These are phyloP conservation scores for Pyrrhoderma noxium DNA, from an alignment of 1,284 basidiomycete species.

Conservation along the genomic window DNA sequence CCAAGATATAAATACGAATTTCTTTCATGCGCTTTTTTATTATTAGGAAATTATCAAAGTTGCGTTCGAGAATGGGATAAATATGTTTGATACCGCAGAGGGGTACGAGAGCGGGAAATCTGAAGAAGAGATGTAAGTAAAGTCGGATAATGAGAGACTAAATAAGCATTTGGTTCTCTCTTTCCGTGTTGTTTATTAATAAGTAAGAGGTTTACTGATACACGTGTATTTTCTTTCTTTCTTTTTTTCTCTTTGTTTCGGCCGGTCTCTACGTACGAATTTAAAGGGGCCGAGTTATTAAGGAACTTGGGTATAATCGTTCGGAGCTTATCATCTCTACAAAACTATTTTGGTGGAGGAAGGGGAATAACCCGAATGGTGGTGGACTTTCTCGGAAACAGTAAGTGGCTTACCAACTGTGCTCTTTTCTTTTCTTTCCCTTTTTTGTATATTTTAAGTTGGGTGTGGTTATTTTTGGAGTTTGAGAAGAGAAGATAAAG, in stretches of 20 bases:
- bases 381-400: constrained; percentile 15
- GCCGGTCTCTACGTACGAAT: not conserved
- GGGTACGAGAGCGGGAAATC: constrained; percentile 49
- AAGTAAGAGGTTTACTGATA: constrained; percentile 27
- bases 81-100: constrained; percentile 24
- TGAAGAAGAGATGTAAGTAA: constrained; percentile 54
- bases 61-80: constrained; percentile 21
- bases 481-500: too few relatives aligned
- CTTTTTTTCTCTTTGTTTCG: not conserved
- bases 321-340: constrained; percentile 71
- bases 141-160: too few relatives aligned
- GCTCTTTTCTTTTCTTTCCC: too few relatives aligned
- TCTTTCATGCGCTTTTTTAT: too few relatives aligned
- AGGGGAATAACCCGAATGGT: constrained; percentile 14
- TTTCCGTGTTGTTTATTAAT: constrained; percentile 21
- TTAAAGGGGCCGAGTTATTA: constrained; percentile 68
- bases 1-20: not conserved
- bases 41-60: constrained; percentile 19
- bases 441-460: too few relatives aligned
- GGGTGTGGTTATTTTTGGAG: too few relatives aligned
- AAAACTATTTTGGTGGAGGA: constrained; percentile 47
- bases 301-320: constrained; percentile 64
- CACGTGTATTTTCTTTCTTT: constrained; percentile 20
- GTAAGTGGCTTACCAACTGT: not conserved
- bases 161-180: too few relatives aligned